Evolutionary conservation across 257 asterid genomes (phyloP), one percentile per base, ranked within the genome.

Genomic region (Rehmannia glutinosa): DNA sequence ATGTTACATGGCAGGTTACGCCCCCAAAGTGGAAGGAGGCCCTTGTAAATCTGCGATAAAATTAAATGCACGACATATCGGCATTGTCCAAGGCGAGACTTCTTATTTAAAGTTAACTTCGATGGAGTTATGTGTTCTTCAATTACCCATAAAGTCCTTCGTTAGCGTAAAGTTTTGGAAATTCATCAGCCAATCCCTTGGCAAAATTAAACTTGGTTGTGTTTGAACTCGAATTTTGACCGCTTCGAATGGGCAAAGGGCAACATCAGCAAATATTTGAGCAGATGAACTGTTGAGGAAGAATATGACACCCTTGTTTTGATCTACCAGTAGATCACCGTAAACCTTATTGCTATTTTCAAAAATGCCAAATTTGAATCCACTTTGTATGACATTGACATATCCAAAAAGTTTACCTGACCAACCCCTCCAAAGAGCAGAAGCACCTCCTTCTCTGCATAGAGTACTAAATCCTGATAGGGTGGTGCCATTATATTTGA

Each of bases 351-450:
- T 88, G 78, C 86, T 86, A 71, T 84, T 84, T 63, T 88, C 96
- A 41, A 86, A 88, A 23, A 88, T 85, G 27, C 94, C 90, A 38
- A 86, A 88, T 72, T 66, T 84, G 69, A 81, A 88, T 46, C 91
- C 96, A 12, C 96, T 94, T 76, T 86, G 94, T 33, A 74, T 70
- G 10, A 91, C 91, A 61, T 88, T 70, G 10, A 91, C 91, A 61
- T 88, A 88, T 1, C 96, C 96, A 25, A 88, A 73, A 42, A 86
- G 80, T 62, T 86, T 88, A 3, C 91, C 82, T n/a, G 96, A 84
- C 94, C 96, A 88, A 50, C 94, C 96, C 80, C 87, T 84, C 91
- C 93, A 80, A 43, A 88, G 85, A 61, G 86, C 83, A 55, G 82
- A 76, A 38, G 78, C 78, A 28, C 96, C 96, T 73, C 70, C 86